Evolutionary conservation across 2,329 filamentous ascomycete genomes (phyloP).

Genomic region (Colletotrichum trifolii): DNA sequence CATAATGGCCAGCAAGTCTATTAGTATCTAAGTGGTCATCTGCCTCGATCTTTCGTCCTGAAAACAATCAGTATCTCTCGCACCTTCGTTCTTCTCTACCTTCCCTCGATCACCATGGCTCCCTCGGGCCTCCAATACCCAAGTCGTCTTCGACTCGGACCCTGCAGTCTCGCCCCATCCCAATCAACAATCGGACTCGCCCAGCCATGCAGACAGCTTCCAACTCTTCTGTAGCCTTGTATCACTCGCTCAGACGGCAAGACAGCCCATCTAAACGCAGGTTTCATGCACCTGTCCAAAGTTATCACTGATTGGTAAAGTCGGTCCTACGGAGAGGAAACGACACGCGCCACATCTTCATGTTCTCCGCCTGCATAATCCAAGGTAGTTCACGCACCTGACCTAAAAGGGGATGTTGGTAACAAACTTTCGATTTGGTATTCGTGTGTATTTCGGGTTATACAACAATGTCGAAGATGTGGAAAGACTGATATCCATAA

Average conservation of each 20-base stretch:
- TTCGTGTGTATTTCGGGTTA: conserved; percentile 44
- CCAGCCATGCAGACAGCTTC: conserved; percentile 25
- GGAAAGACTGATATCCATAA: conserved; percentile 23
- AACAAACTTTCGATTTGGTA: conserved; percentile 42
- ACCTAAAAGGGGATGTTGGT: conserved; percentile 31
- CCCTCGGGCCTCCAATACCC: conserved; percentile 7
- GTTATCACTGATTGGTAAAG: conserved; percentile 42
- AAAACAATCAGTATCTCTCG: no score
- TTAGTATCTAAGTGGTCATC: neutral
- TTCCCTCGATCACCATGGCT: neutral
- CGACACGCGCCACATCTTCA: conserved; percentile 45
- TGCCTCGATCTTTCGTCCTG: neutral
- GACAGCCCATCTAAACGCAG: conserved; percentile 44
- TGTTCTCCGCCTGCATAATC: conserved; percentile 40
- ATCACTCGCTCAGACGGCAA: conserved; percentile 35
- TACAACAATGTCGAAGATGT: conserved; percentile 42
- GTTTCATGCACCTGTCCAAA: conserved; percentile 46
- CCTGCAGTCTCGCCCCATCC: neutral
- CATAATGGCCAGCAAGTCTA: rapidly evolving
- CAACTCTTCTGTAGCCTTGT: conserved; percentile 39
- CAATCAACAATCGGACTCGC: neutral
- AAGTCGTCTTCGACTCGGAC: conserved; percentile 3
- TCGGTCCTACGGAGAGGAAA: conserved; percentile 38
- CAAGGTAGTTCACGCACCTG: conserved; percentile 40
- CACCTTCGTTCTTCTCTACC: neutral